Base-by-base conservation (phyloP, 257 asterid genomes). In the Perilla frutescens region DNA sequence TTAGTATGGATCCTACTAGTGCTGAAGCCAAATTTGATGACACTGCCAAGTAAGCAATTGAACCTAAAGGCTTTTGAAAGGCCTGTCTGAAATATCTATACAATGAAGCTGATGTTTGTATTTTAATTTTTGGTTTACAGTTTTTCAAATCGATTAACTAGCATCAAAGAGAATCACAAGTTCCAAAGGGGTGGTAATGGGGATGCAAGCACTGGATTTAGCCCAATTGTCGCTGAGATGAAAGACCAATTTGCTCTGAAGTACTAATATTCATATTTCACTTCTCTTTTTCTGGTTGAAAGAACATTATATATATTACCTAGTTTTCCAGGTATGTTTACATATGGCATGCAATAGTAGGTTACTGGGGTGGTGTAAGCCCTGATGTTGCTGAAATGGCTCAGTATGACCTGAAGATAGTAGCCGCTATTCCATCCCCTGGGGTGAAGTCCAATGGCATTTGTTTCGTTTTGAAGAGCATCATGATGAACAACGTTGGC, bases 331-430 rank as follows among this genome's bases (percentile, higher is more conserved):
- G 97, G 84, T 89, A 84, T 72, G 91, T 87, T 61, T 91, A 86
- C 51, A 67, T 86, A 75, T 91, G 96, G 97, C 96, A 91, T 70
- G 96, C 96, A 7, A 79, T 88, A 13, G 85, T 85, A 2, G 96
- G 96, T 3, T 91, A 89, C 76, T 91, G 96, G 97, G 96, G 97
- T 3, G 96, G 97, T 62, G 91, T 86, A 11, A 78, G 80, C 43
- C 95, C 96, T 0, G 88, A 86, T 55, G 85, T 80, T 66, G 70
- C 92, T 29, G 90, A 57, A 77, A 87, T 86, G 94, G 83, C 82
- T 68, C 81, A 81, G 62, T 91, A 89, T 26, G 87, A 78, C 12
- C 76, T 95, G 43, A 75, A 82, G 80, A 76, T 89, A 48, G 82
- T 85, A 29, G 61, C 75, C 12, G 85, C 76, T 7, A 67, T 89